These are phyloP conservation scores for Aspergillus sparsus DNA, from an alignment of 495 filamentous ascomycete genomes.

Conservation along the genomic window DNA sequence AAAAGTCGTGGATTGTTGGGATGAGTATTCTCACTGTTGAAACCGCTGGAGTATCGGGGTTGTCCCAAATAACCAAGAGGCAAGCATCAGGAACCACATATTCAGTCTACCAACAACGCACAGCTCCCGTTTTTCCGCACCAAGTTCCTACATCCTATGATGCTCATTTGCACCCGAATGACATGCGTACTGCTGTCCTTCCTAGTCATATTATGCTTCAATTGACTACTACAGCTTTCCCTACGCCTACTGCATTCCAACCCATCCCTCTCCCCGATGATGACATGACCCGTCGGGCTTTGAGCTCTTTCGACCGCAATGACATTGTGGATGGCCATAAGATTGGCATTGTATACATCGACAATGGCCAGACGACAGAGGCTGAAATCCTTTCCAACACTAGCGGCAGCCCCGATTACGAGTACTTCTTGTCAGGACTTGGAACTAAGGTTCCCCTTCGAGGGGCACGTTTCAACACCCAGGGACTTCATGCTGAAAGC, in stretches of 20 bases:
- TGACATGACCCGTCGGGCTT: conserved; percentile 72
- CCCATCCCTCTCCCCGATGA: conserved; percentile 84
- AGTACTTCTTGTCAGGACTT: conserved; percentile 74
- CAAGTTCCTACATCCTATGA: conserved; percentile 58
- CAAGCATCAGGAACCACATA: conserved; percentile 84
- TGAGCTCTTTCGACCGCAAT: conserved; percentile 80
- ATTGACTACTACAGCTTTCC: conserved; percentile 61
- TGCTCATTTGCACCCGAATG: conserved; percentile 40
- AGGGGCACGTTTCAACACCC: conserved; percentile 85
- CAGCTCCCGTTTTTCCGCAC: conserved; percentile 65
- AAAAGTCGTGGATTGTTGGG: conserved; percentile 83
- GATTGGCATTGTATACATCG: conserved; percentile 90
- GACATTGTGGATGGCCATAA: conserved; percentile 94
- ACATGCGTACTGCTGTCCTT: conserved; percentile 52
- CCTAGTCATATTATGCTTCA: conserved; percentile 87
- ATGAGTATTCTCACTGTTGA: conserved; percentile 86
- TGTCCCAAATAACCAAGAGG: conserved; percentile 78
- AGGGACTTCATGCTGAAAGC: conserved; percentile 80
- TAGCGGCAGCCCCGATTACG: conserved; percentile 80
- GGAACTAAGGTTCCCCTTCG: conserved; percentile 78
- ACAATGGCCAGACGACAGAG: conserved; percentile 77
- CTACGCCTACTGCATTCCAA: conserved; percentile 65
- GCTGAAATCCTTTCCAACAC: conserved; percentile 82
- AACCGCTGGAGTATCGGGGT: conserved; percentile 69
- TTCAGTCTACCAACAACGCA: conserved; percentile 70